Evolutionary conservation across 148 eudicot species (phyloP).

Genomic region (Amaranthus cruentus): DNA sequence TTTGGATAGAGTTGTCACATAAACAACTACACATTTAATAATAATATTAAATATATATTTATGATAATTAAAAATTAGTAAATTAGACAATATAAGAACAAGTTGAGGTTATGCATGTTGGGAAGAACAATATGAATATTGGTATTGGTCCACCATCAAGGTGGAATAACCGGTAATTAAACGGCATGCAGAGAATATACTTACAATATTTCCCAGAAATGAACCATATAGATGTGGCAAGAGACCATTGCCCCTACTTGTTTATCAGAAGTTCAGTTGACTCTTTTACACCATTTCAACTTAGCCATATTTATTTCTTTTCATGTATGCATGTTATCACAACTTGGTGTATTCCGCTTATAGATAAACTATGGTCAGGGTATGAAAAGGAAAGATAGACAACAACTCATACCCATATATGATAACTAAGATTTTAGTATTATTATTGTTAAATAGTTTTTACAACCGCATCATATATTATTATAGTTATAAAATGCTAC

Average conservation of each 20-base stretch:
- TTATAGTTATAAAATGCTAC: too few relatives aligned
- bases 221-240: conserved; percentile 10
- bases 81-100: background rate
- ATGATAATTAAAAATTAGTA: background rate
- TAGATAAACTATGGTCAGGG: too few relatives aligned
- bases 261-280: conserved; percentile 17
- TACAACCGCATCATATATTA: too few relatives aligned
- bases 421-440: too few relatives aligned
- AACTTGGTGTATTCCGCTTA: too few relatives aligned
- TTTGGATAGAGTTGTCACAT: background rate
- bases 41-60: too few relatives aligned
- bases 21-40: background rate
- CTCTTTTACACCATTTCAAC: conserved; percentile 9
- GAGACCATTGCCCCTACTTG: background rate
- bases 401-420: too few relatives aligned
- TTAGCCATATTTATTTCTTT: too few relatives aligned
- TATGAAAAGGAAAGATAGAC: too few relatives aligned
- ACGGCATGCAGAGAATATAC: background rate
- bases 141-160: background rate
- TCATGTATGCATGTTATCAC: too few relatives aligned
- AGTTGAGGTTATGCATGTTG: conserved; percentile 13
- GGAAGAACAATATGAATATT: background rate
- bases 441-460: too few relatives aligned
- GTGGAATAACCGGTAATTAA: background rate
- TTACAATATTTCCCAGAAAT: background rate